phyloP scores from a whole-genome alignment of 2,329 filamentous ascomycete species.

The Colletotrichum sp. region DNA sequence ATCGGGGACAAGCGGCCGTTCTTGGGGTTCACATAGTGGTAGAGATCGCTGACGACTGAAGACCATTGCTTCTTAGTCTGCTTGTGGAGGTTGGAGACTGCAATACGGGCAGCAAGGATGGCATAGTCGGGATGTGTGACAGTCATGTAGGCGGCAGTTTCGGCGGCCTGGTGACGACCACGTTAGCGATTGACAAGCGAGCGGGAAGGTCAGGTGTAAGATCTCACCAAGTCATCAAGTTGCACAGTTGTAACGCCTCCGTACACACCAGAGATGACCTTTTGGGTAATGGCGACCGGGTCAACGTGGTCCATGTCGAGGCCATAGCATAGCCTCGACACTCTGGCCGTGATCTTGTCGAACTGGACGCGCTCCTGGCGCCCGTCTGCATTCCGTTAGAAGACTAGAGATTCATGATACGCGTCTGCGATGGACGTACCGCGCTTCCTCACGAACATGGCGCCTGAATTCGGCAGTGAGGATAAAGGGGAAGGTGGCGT shows the following conservation, averaged over 20 bases:
- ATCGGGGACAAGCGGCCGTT: constrained; percentile 85
- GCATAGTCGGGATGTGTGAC: constrained; percentile 99
- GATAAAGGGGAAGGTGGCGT: not conserved
- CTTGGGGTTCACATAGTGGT: constrained; percentile 95
- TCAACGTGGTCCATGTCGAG: constrained; percentile 95
- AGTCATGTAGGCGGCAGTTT: constrained; percentile 99
- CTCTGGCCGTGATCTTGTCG: constrained; percentile 99
- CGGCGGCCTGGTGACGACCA: constrained; percentile 73
- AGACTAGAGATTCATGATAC: not conserved
- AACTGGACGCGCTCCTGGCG: constrained; percentile 99
- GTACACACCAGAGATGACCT: constrained; percentile 99
- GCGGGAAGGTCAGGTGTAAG: not conserved
- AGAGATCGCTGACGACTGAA: constrained; percentile 90
- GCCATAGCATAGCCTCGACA: constrained; percentile 96
- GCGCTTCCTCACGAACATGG: constrained; percentile 69
- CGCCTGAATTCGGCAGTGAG: constrained; percentile 27
- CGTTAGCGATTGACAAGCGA: constrained; percentile 19
- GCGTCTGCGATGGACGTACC: constrained; percentile 47
- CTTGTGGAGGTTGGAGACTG: constrained; percentile 99
- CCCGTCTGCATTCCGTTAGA: constrained; percentile 69
- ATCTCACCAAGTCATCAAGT: constrained; percentile 90
- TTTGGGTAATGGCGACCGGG: constrained; percentile 97
- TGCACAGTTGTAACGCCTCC: constrained; percentile 97
- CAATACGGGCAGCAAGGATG: constrained; percentile 96
- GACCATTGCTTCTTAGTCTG: constrained; percentile 99